These are phyloP conservation scores for Neurospora tetrasperma DNA, from an alignment of 495 filamentous ascomycete genomes.

Conservation along the genomic window DNA sequence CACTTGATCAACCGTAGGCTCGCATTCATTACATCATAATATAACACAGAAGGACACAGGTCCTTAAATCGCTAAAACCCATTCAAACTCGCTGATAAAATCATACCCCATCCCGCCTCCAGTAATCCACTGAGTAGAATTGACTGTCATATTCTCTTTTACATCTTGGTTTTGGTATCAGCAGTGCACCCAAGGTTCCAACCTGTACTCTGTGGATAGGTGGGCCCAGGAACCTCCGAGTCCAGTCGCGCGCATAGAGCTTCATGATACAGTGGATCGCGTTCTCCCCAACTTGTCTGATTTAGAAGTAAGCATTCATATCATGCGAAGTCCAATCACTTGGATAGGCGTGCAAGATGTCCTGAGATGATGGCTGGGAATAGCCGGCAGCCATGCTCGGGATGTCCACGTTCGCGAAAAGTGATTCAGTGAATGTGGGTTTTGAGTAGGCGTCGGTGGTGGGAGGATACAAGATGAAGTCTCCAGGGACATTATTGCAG, in stretches of 20 bases:
- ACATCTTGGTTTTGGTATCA: background rate
- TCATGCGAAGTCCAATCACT: slow-evolving; percentile 34
- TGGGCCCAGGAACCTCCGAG: background rate
- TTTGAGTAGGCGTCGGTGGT: slow-evolving; percentile 15
- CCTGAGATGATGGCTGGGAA: slow-evolving; percentile 33
- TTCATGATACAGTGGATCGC: background rate
- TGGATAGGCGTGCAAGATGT: slow-evolving; percentile 24
- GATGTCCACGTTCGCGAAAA: slow-evolving; percentile 25
- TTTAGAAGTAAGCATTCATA: slow-evolving; percentile 16
- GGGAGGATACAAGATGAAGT: slow-evolving; percentile 25
- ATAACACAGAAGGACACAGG: background rate
- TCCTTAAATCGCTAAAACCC: background rate
- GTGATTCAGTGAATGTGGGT: slow-evolving; percentile 22
- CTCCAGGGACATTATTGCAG: slow-evolving; percentile 10
- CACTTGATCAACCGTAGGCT: background rate
- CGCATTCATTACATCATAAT: background rate
- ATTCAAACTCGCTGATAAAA: background rate
- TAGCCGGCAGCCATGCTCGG: slow-evolving; percentile 30
- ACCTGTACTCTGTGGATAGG: background rate
- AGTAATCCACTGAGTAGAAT: background rate
- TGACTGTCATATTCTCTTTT: background rate
- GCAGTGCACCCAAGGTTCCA: background rate
- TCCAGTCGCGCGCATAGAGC: background rate
- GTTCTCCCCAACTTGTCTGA: background rate
- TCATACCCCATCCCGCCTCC: background rate